Percentiles rank a stretch among this genome's conserved stretches.
Conservation (phyloP, 2,329 filamentous ascomycete species). For the Talaromyces sp. region DNA sequence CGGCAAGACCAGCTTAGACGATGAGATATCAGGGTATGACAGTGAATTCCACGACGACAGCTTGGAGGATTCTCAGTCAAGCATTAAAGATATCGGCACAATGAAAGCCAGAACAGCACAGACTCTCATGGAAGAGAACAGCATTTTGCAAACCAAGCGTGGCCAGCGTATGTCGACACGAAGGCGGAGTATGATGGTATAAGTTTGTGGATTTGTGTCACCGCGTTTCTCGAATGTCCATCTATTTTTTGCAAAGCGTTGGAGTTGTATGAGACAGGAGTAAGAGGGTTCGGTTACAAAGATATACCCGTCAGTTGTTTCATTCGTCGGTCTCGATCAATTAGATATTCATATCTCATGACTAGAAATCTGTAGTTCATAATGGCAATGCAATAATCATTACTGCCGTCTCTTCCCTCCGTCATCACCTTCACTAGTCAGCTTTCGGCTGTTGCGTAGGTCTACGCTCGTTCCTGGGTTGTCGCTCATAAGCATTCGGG, state of each 20-base stretch:
- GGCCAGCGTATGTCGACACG: conserved; percentile 33
- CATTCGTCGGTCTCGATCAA: neutral
- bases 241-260: neutral
- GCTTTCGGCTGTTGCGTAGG: neutral
- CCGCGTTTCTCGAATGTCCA: neutral
- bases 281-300: conserved; percentile 1
- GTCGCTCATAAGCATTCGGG: conserved; percentile 49
- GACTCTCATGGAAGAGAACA: conserved; percentile 16
- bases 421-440: neutral
- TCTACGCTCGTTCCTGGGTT: conserved; percentile 33
- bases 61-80: conserved; percentile 17
- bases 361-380: conserved; percentile 11
- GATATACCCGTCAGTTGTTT: conserved; percentile 15
- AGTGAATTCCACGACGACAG: neutral
- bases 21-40: conserved; percentile 4
- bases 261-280: neutral
- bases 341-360: conserved; percentile 9
- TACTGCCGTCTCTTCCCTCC: neutral
- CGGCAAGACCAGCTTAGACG: neutral
- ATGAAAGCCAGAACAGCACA: neutral
- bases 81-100: neutral
- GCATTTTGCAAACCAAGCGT: conserved; percentile 23
- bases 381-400: neutral
- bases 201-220: neutral
- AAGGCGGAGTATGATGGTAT: conserved; percentile 43